Evolutionary conservation across 2,329 filamentous ascomycete genomes (phyloP).

Genomic region (Phialemoniopsis sp.): DNA sequence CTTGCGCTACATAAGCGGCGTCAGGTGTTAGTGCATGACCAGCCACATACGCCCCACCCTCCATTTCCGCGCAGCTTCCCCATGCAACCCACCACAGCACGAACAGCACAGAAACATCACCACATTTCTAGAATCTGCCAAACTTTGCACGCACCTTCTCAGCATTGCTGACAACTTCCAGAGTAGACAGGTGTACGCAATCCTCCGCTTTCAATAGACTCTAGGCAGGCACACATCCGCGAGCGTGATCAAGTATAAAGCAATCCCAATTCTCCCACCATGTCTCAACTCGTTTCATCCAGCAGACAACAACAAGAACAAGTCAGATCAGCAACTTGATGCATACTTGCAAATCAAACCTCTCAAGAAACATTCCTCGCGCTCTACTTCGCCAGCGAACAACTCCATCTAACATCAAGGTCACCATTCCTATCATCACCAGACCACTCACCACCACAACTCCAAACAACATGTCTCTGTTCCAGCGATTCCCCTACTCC

Average conservation of each 20-base stretch:
- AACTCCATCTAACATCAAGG: conserved; percentile 3
- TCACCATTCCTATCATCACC: conserved; percentile 12
- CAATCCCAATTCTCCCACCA: background rate
- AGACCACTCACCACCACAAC: conserved; percentile 15
- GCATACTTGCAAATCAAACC: conserved; percentile 1
- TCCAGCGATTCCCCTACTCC: conserved; percentile 40
- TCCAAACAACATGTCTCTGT: conserved; percentile 53
- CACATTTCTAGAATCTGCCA: conserved; percentile 9
- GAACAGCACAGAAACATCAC: conserved; percentile 1
- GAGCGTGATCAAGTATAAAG: conserved; percentile 19
- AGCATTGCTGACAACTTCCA: no score
- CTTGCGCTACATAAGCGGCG: no score
- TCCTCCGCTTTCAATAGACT: background rate
- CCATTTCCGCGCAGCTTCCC: no score
- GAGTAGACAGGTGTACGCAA: conserved; percentile 17
- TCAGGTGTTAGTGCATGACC: no score
- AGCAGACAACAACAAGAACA: conserved; percentile 1
- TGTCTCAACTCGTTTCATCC: background rate
- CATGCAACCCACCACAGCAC: background rate
- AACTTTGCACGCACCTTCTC: background rate
- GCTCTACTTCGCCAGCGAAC: no score
- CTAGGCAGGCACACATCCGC: background rate
- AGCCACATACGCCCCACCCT: no score
- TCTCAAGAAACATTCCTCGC: conserved; percentile 1
- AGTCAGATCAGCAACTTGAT: conserved; percentile 8